Evolutionary conservation across 257 asterid species (phyloP).

Genomic region (Solanum etuberosum): DNA sequence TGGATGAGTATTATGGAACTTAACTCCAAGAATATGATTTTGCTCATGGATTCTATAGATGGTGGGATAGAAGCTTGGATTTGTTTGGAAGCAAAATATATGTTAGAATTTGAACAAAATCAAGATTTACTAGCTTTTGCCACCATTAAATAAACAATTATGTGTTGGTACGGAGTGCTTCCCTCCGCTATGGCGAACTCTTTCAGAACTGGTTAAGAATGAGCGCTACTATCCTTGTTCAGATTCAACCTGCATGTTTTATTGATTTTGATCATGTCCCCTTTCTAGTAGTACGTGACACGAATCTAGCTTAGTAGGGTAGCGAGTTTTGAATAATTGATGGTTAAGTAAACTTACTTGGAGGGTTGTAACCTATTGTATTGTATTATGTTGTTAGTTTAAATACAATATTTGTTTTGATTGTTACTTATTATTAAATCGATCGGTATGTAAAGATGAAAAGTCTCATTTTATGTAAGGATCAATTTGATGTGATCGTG

Average conservation of each 20-base stretch:
- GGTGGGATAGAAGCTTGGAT: neutral
- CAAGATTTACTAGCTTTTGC: neutral
- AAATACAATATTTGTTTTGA: fast-evolving
- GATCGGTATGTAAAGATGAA: fast-evolving
- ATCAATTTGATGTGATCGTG: neutral
- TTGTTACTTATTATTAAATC: neutral
- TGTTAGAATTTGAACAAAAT: neutral
- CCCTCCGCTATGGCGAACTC: fast-evolving
- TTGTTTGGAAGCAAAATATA: neutral
- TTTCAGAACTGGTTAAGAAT: neutral
- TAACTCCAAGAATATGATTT: neutral
- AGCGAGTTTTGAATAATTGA: neutral
- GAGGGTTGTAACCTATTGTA: neutral
- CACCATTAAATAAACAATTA: neutral
- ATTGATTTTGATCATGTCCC: neutral
- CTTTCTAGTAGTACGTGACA: fast-evolving
- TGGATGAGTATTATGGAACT: neutral
- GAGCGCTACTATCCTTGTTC: too few relatives aligned
- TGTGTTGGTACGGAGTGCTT: neutral
- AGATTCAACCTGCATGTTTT: too few relatives aligned
- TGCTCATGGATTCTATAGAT: neutral
- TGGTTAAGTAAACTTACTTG: neutral
- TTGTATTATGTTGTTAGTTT: neutral
- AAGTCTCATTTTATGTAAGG: fast-evolving
- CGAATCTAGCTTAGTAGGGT: neutral